These are phyloP conservation scores for Butyriboletus loyo DNA, from an alignment of 768 basidiomycete species.

Conservation along the genomic window DNA sequence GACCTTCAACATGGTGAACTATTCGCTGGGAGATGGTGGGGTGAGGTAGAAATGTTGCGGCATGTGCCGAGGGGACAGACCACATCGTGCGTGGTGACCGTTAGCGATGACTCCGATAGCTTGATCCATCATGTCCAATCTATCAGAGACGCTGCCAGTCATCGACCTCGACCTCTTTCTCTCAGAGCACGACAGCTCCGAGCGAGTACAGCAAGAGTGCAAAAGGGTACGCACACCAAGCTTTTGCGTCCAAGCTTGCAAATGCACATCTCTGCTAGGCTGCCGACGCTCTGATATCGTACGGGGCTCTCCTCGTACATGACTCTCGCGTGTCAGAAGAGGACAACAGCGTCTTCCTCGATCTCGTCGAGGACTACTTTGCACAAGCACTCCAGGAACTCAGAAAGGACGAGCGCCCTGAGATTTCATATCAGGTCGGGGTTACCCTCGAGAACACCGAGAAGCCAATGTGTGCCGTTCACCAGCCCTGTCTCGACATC, in stretches of 20 bases:
- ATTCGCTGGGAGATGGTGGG: conserved; percentile 13
- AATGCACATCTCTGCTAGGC: conserved; percentile 44
- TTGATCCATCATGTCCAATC: conserved; percentile 36
- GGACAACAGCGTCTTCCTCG: conserved; percentile 80
- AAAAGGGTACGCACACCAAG: conserved; percentile 44
- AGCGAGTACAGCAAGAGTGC: conserved; percentile 56
- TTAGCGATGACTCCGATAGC: not conserved
- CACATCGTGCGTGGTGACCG: not conserved
- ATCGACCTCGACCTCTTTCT: conserved; percentile 77
- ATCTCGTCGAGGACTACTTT: conserved; percentile 94
- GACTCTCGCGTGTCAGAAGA: conserved; percentile 83
- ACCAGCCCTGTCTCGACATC: conserved; percentile 77
- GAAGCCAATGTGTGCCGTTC: conserved; percentile 80
- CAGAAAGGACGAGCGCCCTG: conserved; percentile 76
- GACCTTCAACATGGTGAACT: conserved; percentile 45
- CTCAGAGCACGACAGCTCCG: conserved; percentile 41
- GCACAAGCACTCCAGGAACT: conserved; percentile 61
- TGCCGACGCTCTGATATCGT: conserved; percentile 75
- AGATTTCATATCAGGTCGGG: conserved; percentile 88
- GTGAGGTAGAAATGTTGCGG: conserved; percentile 26
- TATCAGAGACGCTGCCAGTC: conserved; percentile 58
- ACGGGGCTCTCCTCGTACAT: conserved; percentile 82
- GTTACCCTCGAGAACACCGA: conserved; percentile 97
- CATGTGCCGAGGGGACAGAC: conserved; percentile 27
- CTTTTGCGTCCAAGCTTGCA: not conserved